A percentile compares a stretch with the other conserved stretches of the same genome.
phyloP scores from a whole-genome alignment of 352 stramenopile genomes.

The Pythium scleroteichum region DNA sequence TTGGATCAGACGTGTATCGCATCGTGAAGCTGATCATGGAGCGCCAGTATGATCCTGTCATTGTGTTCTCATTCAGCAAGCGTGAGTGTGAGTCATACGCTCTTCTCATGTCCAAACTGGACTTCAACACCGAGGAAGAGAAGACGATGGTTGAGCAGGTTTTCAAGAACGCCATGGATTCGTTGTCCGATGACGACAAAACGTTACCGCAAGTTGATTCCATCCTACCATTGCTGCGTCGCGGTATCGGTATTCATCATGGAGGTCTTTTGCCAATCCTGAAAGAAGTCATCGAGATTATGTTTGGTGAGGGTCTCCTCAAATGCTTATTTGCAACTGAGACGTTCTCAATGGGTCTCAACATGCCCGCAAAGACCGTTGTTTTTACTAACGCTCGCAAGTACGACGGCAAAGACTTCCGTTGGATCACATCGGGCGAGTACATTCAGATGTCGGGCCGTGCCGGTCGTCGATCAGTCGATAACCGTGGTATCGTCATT shows the following conservation, averaged over 20 bases:
- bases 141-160: constrained; percentile 96
- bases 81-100: constrained; percentile 96
- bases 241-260: constrained; percentile 99
- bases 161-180: constrained; percentile 98
- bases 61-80: constrained; percentile 99
- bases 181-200: constrained; percentile 96
- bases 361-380: constrained; percentile 99
- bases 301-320: constrained; percentile 94
- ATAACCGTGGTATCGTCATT: constrained; percentile 97
- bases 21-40: constrained; percentile 99
- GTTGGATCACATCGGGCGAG: constrained; percentile 96
- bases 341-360: constrained; percentile 97
- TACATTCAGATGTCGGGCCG: constrained; percentile 96
- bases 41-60: constrained; percentile 96
- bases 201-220: constrained; percentile 97
- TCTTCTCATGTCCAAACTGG: constrained; percentile 91
- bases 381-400: constrained; percentile 98
- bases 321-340: constrained; percentile 99
- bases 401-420: constrained; percentile 95
- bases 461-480: constrained; percentile 96
- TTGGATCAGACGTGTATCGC: constrained; percentile 94
- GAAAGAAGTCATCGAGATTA: constrained; percentile 97
- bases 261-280: constrained; percentile 98
- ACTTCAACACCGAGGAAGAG: constrained; percentile 98
- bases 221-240: constrained; percentile 95